Base-by-base conservation (phyloP, 805 yeast genomes). In the Aciculoconidium aculeatum region DNA sequence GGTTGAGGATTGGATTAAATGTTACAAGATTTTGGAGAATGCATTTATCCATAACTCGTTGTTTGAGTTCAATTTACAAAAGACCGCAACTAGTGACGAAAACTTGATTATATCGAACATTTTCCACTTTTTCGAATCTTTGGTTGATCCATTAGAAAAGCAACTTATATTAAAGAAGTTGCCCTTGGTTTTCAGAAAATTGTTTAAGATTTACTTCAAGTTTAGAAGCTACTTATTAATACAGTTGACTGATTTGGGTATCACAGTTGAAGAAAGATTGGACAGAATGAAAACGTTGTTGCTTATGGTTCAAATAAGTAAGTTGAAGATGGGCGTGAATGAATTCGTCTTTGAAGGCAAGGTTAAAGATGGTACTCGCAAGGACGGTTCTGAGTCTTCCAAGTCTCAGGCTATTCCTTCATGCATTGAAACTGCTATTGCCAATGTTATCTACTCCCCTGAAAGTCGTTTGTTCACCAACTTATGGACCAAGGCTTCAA, bases 331-430 rank as follows among this genome's bases (percentile, higher is more conserved):
- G 88, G 43, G 47, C 25, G 64, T 54, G n/a, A 53, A 49, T 23
- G 65, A 52, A 29, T 60, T 65, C 35, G 58, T 58, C 5, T 58
- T 58, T 31, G 69, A 67, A 22, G 62, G 67, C 3, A 48, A 45
- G 11, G n/a, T n/a, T n/a, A 44, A 40, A 9, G 51, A 45, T 4
- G 41, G 46, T 12, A n/a, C n/a, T n/a, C n/a, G n/a, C n/a, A 30
- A 30, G 36, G 37, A 7, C 35, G n/a, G n/a, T n/a, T n/a, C n/a
- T 11, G 31, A n/a, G n/a, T n/a, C n/a, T n/a, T n/a, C n/a, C n/a
- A n/a, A n/a, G n/a, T n/a, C n/a, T n/a, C n/a, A n/a, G n/a, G 21
- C 25, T 24, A 49, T 88, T 11, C 96, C 96, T 4, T 81, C 95
- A 1, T 80, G 87, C 49, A 66, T 90, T 31, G 97, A 90, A 52